phyloP scores from a whole-genome alignment of 192 early-diverging fungal species.

The Podila horticola region DNA sequence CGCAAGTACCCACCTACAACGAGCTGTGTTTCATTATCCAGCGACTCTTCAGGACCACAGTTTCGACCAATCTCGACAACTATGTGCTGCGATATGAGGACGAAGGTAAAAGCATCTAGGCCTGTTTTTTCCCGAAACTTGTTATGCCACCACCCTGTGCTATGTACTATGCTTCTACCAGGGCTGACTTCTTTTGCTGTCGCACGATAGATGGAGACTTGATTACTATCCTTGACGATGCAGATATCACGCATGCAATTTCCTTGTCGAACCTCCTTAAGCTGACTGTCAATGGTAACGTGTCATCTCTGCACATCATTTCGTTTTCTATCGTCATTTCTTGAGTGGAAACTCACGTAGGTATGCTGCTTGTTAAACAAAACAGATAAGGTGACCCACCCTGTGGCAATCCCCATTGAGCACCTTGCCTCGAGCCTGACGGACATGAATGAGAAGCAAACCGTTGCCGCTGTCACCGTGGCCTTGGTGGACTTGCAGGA shows the following conservation, averaged over 20 bases:
- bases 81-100: constrained; percentile 58
- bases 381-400: constrained; percentile 34
- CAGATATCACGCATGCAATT: constrained; percentile 60
- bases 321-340: neutral
- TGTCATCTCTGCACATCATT: neutral
- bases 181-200: no score
- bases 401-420: constrained; percentile 23
- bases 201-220: constrained; percentile 56
- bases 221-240: constrained; percentile 61
- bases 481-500: constrained; percentile 31
- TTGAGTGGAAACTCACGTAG: no score
- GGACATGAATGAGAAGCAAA: constrained; percentile 36
- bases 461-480: constrained; percentile 25
- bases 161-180: neutral
- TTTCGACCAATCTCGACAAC: constrained; percentile 54
- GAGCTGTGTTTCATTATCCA: constrained; percentile 63
- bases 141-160: neutral
- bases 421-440: constrained; percentile 7
- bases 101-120: constrained; percentile 39
- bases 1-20: constrained; percentile 60
- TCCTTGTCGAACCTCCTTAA: constrained; percentile 57
- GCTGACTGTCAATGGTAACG: constrained; percentile 55
- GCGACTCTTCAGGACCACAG: constrained; percentile 50
- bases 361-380: neutral
- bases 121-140: no score